A percentile compares a stretch with the other conserved stretches of the same genome.
phyloP scores from a whole-genome alignment of 2,329 filamentous ascomycete species.

The Cladophialophora carrionii region DNA sequence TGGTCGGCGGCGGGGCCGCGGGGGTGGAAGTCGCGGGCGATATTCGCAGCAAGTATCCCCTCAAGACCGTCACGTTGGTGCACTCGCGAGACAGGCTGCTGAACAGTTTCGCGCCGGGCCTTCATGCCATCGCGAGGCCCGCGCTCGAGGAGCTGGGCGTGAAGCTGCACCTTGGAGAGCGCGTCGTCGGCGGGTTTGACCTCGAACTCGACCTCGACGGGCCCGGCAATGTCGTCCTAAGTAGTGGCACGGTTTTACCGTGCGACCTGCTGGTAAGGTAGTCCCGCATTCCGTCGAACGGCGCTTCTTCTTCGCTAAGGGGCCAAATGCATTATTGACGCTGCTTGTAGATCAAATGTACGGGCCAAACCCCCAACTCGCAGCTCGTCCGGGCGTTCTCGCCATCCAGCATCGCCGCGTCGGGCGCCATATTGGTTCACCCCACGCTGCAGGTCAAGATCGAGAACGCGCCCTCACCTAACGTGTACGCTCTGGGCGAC shows the following conservation, averaged over 20 bases:
- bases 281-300: no score
- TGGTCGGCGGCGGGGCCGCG: constrained; percentile 56
- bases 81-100: constrained; percentile 49
- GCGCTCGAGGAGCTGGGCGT: constrained; percentile 36
- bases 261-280: constrained; percentile 31
- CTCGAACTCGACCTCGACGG: no score
- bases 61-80: constrained; percentile 53
- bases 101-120: constrained; percentile 35
- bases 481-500: constrained; percentile 67
- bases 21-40: constrained; percentile 58
- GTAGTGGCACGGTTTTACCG: constrained; percentile 23
- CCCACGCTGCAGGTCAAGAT: constrained; percentile 64
- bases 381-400: constrained; percentile 52
- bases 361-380: constrained; percentile 63
- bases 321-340: no score
- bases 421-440: constrained; percentile 58
- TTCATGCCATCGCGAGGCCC: constrained; percentile 28
- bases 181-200: constrained; percentile 24
- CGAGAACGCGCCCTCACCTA: constrained; percentile 48
- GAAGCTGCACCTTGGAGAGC: constrained; percentile 31
- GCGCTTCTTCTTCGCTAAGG: no score
- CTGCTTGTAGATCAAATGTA: constrained; percentile 58
- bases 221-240: constrained; percentile 24
- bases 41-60: constrained; percentile 53
- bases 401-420: constrained; percentile 51